These are phyloP conservation scores for Ustilago bromivora DNA, from an alignment of 1,284 basidiomycete genomes.

Conservation along the genomic window DNA sequence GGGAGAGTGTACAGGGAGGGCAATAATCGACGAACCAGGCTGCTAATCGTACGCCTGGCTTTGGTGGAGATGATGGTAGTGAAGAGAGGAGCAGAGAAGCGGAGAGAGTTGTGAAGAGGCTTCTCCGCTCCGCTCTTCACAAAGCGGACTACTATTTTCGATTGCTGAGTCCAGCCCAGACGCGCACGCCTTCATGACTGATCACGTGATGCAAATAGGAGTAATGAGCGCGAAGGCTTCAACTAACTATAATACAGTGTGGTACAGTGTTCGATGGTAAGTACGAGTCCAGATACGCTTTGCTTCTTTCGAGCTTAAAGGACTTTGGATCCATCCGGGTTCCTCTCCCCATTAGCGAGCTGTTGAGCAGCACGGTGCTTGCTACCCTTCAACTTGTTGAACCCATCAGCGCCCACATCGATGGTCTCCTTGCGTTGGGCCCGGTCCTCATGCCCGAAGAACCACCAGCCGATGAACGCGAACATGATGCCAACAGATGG, in stretches of 20 bases:
- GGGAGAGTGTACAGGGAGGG: too few relatives aligned
- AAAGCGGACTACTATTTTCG: too few relatives aligned
- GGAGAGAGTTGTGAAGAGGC: too few relatives aligned
- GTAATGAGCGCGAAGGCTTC: not conserved
- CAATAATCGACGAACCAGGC: too few relatives aligned
- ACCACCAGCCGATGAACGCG: conserved; percentile 54
- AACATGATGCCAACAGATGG: conserved; percentile 45
- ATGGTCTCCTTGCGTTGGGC: conserved; percentile 36
- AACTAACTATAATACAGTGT: conserved; percentile 8
- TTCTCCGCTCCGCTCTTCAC: too few relatives aligned
- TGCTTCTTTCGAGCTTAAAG: not conserved
- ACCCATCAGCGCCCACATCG: conserved; percentile 37
- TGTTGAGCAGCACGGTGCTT: conserved; percentile 48
- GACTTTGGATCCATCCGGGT: conserved; percentile 27
- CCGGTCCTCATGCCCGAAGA: conserved; percentile 47
- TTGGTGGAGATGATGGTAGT: too few relatives aligned
- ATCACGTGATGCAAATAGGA: not conserved
- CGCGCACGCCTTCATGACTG: too few relatives aligned
- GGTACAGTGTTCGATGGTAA: not conserved
- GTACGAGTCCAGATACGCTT: not conserved
- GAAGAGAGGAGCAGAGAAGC: too few relatives aligned
- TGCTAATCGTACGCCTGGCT: too few relatives aligned
- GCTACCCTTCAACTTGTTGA: conserved; percentile 50
- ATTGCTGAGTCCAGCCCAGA: too few relatives aligned
- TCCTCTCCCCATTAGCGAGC: conserved; percentile 31